phyloP scores from a whole-genome alignment of 2,329 filamentous ascomycete species.

The Lojkania enalia region DNA sequence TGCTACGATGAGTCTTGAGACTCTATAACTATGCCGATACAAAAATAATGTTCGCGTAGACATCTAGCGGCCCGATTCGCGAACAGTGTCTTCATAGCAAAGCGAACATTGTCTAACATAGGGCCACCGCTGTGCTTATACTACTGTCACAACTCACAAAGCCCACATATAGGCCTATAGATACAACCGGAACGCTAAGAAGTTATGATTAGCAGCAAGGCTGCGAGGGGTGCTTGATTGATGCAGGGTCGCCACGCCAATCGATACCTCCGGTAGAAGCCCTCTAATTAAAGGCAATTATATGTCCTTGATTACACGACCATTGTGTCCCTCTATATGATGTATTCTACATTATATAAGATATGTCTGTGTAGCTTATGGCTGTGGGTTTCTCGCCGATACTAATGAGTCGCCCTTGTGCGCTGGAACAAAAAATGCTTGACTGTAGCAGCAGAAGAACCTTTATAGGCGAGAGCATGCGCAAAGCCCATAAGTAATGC shows the following conservation, averaged over 20 bases:
- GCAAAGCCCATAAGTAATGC: no score
- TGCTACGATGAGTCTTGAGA: constrained; percentile 2
- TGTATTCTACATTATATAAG: no score
- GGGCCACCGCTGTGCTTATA: neutral
- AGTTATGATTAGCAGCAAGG: neutral
- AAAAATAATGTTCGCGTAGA: neutral
- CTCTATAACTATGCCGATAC: constrained; percentile 2
- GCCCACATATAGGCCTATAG: neutral
- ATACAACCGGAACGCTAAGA: neutral
- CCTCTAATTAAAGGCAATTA: neutral
- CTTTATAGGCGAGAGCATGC: no score
- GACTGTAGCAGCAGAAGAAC: neutral
- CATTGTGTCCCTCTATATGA: neutral
- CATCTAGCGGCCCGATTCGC: neutral
- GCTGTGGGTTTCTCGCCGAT: neutral
- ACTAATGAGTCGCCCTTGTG: neutral
- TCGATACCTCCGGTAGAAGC: neutral
- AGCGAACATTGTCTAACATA: neutral
- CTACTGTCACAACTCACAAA: neutral
- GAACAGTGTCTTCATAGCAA: neutral
- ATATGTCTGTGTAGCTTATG: no score
- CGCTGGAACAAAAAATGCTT: neutral
- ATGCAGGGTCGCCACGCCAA: neutral
- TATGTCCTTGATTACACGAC: neutral
- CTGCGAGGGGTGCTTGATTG: neutral